Evolutionary conservation across 1,284 basidiomycete species (phyloP), one percentile per base, ranked within the genome.

Genomic region (Trametes pubescens): DNA sequence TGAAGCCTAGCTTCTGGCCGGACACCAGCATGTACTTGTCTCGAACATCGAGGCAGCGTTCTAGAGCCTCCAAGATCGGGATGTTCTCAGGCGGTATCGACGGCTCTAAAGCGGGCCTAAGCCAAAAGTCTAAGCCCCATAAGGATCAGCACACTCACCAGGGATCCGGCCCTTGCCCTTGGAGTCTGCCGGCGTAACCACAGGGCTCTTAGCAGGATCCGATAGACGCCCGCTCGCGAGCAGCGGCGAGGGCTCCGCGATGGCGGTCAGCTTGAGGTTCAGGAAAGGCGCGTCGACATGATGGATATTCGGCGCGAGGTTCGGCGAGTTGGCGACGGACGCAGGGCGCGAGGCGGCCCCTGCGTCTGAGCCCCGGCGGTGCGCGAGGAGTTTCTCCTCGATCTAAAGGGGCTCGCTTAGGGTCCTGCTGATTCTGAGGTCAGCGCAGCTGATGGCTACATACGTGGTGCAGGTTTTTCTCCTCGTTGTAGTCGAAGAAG

Each of bases 1-100:
- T 93, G 78, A 98, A 96, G 4, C 95, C 95, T 1, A 96, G 84
- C 59, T 92, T 86, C 76, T 98, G 96, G 9, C 89, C 85, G 0
- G 95, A 97, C 59, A 86, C 85, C 14, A 81, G 71, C 80, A 96
- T 94, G 79, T 98, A 98, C 77, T 97, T 98, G 81, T 98, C 95
- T 24, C 96, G 90, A 22, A 98, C 81, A 63, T 92, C 86, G 53
- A 98, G 86, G 73, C 95, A 97, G 73, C 83, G 86, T 66, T 92
- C 87, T 73, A 98, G 80, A 7, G 84, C 78, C 70, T 88, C 83
- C 57, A 89, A 84, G 21, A 90, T 80, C 16, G 80, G 76, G 4
- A 77, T 70, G 63, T 86, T 83, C 74, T 92, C 90, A 0, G 82
- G 76, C 6, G 79, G 80, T 48, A 88, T 72, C 40, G 81, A 70